Base-by-base conservation (phyloP, 148 eudicot species). In the Polygonum aviculare region DNA sequence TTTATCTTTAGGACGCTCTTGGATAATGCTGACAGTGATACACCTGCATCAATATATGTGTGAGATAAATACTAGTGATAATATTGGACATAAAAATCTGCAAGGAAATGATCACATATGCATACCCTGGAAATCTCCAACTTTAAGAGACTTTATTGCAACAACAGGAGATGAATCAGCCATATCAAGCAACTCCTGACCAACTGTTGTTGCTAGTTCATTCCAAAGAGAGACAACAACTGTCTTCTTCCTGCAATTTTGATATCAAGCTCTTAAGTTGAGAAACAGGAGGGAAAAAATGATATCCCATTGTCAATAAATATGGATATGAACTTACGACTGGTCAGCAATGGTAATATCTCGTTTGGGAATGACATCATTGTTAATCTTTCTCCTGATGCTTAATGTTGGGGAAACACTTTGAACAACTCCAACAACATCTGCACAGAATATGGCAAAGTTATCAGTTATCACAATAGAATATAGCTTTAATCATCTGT, bases 301-400 rank as follows among this genome's bases (percentile, higher is more conserved):
- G 16, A 31, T 22, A 62, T 63, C 36, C 36, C 15, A 11, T 36
- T 14, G 3, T 36, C 45, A 15, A 67, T 35, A 36, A 9, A 36
- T 35, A 6, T 67, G 11, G 10, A 15, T 2, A 5, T 14, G 21
- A 35, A 76, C 90, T 82, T 80, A 96, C 98, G 97, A 85, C 80
- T 89, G 97, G 87, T 96, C 98, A 52, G 99, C 97, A 77, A 96
- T 91, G 33, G 91, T 89, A 75, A 96, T 90, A 40, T 96, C 99
- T 78, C 99, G 90, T 87, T 96, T 96, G 47, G 97, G 93, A 54
- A 93, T 81, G 14, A 84, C 82, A 78, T 96, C 97, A 71, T 91
- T 86, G 79, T 93, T 85, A 70, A 78, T 87, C 79, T 89, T 93
- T 76, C 98, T 82, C 69, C 97, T 78, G 72, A 96, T 93, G 84